Percentiles rank a stretch among this genome's conserved stretches.
These are phyloP conservation scores for Geosmithia morbida DNA, from an alignment of 2,329 filamentous ascomycete species.

Conservation along the genomic window DNA sequence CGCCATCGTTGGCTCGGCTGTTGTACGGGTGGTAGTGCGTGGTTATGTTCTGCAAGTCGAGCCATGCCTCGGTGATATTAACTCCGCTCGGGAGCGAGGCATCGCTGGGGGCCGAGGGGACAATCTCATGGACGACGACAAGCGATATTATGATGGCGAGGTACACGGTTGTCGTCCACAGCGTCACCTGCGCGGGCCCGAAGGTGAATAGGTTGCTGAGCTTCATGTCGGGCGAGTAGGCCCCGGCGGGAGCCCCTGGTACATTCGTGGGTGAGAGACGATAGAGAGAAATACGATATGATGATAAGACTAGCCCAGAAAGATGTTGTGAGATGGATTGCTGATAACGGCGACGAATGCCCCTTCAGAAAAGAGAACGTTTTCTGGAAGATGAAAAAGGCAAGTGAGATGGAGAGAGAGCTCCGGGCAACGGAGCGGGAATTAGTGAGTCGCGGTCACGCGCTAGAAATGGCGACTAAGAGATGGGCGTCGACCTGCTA, in stretches of 20 bases:
- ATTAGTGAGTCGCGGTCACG: not conserved
- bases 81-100: conserved; percentile 34
- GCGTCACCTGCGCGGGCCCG: conserved; percentile 63
- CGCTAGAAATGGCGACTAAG: not conserved
- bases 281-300: no score
- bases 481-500: not conserved
- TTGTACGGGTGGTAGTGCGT: conserved; percentile 78
- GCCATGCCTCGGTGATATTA: conserved; percentile 77
- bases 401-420: not conserved
- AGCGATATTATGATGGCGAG: conserved; percentile 61
- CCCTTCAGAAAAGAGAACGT: no score
- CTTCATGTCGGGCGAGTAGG: conserved; percentile 11
- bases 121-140: conserved; percentile 59
- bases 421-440: not conserved
- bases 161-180: conserved; percentile 66
- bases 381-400: not conserved
- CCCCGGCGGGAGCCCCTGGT: no score
- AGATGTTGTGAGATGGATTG: no score
- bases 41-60: conserved; percentile 64
- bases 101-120: conserved; percentile 49
- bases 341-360: no score
- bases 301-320: no score
- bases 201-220: conserved; percentile 54
- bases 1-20: conserved; percentile 65
- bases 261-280: no score